These are phyloP conservation scores for Trichoderma asperelloides DNA, from an alignment of 495 filamentous ascomycete species.

Conservation along the genomic window DNA sequence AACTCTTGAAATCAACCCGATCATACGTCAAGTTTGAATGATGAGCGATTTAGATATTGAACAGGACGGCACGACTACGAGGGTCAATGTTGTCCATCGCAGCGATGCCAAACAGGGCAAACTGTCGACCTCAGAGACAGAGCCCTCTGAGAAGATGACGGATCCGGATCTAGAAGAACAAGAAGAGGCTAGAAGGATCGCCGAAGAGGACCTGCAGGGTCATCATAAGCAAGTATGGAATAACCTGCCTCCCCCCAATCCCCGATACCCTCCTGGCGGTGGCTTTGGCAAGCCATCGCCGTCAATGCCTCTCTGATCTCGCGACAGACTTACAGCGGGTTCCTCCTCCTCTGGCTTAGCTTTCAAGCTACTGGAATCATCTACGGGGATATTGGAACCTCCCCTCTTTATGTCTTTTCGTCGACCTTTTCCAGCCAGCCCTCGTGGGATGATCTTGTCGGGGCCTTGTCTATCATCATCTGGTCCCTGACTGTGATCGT, in stretches of 20 bases:
- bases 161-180: not conserved
- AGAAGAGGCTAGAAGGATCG: not conserved
- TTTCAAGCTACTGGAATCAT: conserved; percentile 59
- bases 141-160: not conserved
- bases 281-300: not conserved
- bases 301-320: not conserved
- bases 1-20: not conserved
- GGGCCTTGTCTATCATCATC: conserved; percentile 63
- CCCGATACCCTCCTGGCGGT: not conserved
- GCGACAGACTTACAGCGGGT: not conserved
- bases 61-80: not conserved
- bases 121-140: not conserved
- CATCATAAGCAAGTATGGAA: not conserved
- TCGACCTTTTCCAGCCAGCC: conserved; percentile 56
- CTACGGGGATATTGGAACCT: conserved; percentile 69
- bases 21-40: not conserved
- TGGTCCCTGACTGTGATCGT: conserved; percentile 70
- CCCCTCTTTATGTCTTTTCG: conserved; percentile 62
- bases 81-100: not conserved
- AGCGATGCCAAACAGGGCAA: not conserved
- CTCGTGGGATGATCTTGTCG: conserved; percentile 51
- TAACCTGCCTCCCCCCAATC: not conserved
- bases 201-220: not conserved
- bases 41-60: not conserved
- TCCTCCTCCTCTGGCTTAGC: not conserved